Conservation (phyloP, 179 eudicot species). For the Beta macrorhiza region DNA sequence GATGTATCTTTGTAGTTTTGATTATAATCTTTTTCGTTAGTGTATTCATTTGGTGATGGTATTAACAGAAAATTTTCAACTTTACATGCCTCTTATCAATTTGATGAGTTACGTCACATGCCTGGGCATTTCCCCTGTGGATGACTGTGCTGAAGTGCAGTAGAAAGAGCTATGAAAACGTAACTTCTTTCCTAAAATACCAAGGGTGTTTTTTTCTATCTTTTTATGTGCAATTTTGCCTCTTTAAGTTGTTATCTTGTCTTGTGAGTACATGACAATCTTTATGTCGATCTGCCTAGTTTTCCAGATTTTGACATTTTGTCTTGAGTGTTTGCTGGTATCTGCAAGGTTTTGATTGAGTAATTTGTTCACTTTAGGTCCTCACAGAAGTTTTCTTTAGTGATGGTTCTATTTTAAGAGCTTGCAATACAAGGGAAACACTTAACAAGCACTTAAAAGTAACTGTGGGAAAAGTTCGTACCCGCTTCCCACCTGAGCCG, state of each 20-base stretch:
- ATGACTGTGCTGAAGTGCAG: background rate
- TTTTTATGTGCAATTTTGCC: background rate
- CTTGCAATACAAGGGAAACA: constrained; percentile 67
- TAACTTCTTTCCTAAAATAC: background rate
- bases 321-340: background rate
- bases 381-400: constrained; percentile 91
- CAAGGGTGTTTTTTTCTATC: background rate
- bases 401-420: constrained; percentile 63
- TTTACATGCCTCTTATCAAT: background rate
- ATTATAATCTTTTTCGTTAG: background rate
- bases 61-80: background rate
- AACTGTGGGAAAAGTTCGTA: constrained; percentile 73
- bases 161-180: background rate
- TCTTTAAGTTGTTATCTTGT: background rate
- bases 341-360: background rate
- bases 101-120: background rate
- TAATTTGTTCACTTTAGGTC: constrained; percentile 45
- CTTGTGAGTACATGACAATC: background rate
- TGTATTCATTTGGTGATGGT: background rate
- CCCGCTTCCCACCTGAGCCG: constrained; percentile 67
- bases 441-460: constrained; percentile 70
- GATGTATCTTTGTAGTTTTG: background rate
- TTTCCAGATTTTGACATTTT: too few relatives aligned
- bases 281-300: too few relatives aligned
- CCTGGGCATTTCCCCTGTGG: background rate